A percentile compares a stretch with the other conserved stretches of the same genome.
phyloP scores from a whole-genome alignment of 1,284 basidiomycete species.

The Vanrija sp. region DNA sequence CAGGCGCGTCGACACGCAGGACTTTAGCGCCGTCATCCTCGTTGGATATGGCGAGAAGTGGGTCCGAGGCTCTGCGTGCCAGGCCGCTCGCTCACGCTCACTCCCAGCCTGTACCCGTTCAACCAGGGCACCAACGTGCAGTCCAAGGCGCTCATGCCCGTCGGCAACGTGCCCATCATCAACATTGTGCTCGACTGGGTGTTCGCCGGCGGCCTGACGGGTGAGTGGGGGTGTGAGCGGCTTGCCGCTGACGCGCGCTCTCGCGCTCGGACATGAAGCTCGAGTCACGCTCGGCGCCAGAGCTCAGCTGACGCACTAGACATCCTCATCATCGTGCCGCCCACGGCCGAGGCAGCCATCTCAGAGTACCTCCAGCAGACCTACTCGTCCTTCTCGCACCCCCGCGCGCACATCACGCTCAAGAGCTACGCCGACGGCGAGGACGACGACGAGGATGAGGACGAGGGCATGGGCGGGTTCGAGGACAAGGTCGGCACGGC shows the following conservation, averaged over 20 bases:
- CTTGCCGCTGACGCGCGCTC: constrained; percentile 1
- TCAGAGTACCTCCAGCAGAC: constrained; percentile 64
- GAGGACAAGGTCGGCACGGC: constrained; percentile 40
- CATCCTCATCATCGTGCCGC: constrained; percentile 76
- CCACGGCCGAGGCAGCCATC: constrained; percentile 65
- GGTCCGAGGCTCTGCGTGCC: constrained; percentile 29
- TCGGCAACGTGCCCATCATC: constrained; percentile 81
- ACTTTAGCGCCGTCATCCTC: constrained; percentile 78
- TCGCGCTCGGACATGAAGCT: neutral
- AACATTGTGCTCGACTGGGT: constrained; percentile 81
- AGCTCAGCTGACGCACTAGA: constrained; percentile 53
- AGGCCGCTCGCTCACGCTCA: neutral
- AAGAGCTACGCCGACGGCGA: constrained; percentile 39
- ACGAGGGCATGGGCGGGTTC: neutral
- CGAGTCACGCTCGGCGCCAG: neutral
- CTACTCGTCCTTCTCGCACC: constrained; percentile 32
- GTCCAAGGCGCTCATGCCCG: constrained; percentile 73
- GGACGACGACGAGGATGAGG: constrained; percentile 35
- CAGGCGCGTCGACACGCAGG: constrained; percentile 46
- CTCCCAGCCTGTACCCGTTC: constrained; percentile 44
- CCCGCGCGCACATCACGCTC: constrained; percentile 29
- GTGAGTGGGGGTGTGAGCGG: constrained; percentile 50
- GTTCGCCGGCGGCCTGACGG: constrained; percentile 77
- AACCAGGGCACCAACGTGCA: constrained; percentile 43
- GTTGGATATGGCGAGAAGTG: constrained; percentile 85